Conservation (phyloP, 176 grass and related monocot species). For the Puya raimondii region DNA sequence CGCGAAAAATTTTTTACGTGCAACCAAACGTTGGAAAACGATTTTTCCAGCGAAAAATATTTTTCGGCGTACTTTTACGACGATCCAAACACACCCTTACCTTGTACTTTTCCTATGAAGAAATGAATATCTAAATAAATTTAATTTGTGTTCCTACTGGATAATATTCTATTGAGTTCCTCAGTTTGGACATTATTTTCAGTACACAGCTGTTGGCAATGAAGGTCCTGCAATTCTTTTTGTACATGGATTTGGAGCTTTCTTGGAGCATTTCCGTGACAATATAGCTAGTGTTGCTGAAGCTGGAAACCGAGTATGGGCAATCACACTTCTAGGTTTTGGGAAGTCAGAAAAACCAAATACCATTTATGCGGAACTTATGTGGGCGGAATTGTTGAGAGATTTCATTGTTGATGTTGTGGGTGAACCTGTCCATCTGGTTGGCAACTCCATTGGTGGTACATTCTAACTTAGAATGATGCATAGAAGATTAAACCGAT, state of each 20-base stretch:
- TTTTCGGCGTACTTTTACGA: no score
- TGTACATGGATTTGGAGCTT: conserved; percentile 96
- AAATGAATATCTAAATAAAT: neutral
- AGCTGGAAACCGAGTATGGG: conserved; percentile 68
- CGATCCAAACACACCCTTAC: no score
- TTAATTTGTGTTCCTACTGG: neutral
- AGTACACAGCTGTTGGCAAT: conserved; percentile 63
- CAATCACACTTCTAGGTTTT: conserved; percentile 83
- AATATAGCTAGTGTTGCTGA: conserved; percentile 65
- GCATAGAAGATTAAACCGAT: neutral
- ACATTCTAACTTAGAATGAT: conserved; percentile 20
- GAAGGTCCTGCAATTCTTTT: conserved; percentile 74
- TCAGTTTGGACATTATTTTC: conserved; percentile 23
- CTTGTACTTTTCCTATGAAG: neutral
- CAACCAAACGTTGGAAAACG: no score
- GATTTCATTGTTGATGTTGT: conserved; percentile 82
- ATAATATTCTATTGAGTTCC: conserved; percentile 15
- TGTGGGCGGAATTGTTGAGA: conserved; percentile 86
- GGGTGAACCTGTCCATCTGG: conserved; percentile 67
- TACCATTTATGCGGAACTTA: conserved; percentile 59
- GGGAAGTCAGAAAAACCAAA: conserved; percentile 91
- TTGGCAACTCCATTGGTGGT: conserved; percentile 98
- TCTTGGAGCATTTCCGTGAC: conserved; percentile 78
- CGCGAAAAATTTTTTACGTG: no score
- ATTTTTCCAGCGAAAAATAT: no score